These are phyloP conservation scores for Fusarium heterosporum DNA, from an alignment of 2,329 filamentous ascomycete species.

Conservation along the genomic window DNA sequence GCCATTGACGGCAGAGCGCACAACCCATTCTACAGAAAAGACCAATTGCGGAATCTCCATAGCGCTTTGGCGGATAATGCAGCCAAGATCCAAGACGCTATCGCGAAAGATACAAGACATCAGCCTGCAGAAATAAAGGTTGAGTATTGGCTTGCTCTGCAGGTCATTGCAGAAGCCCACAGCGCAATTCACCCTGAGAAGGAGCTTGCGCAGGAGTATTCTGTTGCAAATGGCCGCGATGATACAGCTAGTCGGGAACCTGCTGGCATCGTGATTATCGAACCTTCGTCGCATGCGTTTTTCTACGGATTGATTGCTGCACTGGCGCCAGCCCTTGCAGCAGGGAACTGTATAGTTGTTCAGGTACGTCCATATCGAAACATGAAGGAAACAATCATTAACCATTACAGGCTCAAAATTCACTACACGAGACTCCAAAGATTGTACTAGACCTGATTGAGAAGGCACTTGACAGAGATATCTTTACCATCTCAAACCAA, in stretches of 20 bases:
- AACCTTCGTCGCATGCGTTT: slow-evolving; percentile 36
- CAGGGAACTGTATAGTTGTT: slow-evolving; percentile 36
- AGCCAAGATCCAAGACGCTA: slow-evolving; percentile 33
- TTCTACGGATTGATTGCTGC: slow-evolving; percentile 37
- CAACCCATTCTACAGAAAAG: slow-evolving; percentile 41
- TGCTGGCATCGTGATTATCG: slow-evolving; percentile 31
- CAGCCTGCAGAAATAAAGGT: slow-evolving; percentile 34
- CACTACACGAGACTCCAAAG: slow-evolving; percentile 15
- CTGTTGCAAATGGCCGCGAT: slow-evolving; percentile 25
- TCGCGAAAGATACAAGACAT: slow-evolving; percentile 33
- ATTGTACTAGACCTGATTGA: slow-evolving; percentile 11
- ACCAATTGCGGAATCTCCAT: slow-evolving; percentile 32
- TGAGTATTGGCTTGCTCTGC: slow-evolving; percentile 41
- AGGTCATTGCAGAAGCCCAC: slow-evolving; percentile 32
- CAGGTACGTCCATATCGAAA: neutral
- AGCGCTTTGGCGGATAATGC: slow-evolving; percentile 19
- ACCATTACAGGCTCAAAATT: neutral
- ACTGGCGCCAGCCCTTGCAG: slow-evolving; percentile 24
- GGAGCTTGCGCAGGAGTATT: slow-evolving; percentile 31
- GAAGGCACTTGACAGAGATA: slow-evolving; percentile 22
- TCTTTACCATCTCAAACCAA: slow-evolving; percentile 12
- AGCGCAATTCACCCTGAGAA: slow-evolving; percentile 24
- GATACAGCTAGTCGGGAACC: slow-evolving; percentile 24
- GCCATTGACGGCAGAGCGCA: slow-evolving; percentile 36
- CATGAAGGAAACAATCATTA: fast-evolving